Conservation (phyloP, 2,329 filamentous ascomycete species). For the Aspergillus sp. region DNA sequence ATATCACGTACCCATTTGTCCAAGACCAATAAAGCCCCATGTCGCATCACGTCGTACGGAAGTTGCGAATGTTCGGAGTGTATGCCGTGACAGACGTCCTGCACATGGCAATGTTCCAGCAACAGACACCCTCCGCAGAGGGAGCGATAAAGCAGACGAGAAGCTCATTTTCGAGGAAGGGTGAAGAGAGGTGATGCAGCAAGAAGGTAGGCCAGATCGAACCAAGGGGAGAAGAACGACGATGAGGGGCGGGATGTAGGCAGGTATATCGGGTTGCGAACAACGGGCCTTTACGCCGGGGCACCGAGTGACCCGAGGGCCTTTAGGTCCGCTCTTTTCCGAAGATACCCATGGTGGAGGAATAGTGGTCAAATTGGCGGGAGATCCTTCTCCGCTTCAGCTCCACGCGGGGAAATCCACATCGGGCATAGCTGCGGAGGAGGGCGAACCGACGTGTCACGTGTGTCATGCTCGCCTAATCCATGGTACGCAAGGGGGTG, state of each 20-base stretch:
- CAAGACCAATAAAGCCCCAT: slow-evolving; percentile 61
- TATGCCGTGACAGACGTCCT: not conserved
- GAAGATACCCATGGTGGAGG: not conserved
- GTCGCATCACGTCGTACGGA: slow-evolving; percentile 47
- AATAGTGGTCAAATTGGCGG: not conserved
- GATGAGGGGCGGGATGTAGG: not conserved
- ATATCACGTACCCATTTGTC: slow-evolving; percentile 56
- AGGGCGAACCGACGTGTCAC: slow-evolving; percentile 9
- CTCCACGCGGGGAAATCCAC: slow-evolving; percentile 18
- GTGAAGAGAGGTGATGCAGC: too few relatives aligned
- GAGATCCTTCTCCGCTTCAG: slow-evolving; percentile 9
- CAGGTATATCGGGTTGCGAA: not conserved
- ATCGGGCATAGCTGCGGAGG: slow-evolving; percentile 12
- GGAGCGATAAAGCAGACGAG: slow-evolving; percentile 11
- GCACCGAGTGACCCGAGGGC: not conserved
- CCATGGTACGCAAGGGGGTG: not conserved
- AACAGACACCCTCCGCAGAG: slow-evolving; percentile 11
- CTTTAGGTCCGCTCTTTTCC: not conserved
- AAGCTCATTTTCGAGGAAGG: slow-evolving; percentile 13
- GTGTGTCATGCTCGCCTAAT: not conserved
- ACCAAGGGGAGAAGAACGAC: not conserved
- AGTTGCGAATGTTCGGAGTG: slow-evolving; percentile 45
- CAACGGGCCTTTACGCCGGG: not conserved
- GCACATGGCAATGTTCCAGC: slow-evolving; percentile 7
- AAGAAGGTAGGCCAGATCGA: too few relatives aligned